These are phyloP conservation scores for Botrytis paeoniae DNA, from an alignment of 2,329 filamentous ascomycete species.

Conservation along the genomic window DNA sequence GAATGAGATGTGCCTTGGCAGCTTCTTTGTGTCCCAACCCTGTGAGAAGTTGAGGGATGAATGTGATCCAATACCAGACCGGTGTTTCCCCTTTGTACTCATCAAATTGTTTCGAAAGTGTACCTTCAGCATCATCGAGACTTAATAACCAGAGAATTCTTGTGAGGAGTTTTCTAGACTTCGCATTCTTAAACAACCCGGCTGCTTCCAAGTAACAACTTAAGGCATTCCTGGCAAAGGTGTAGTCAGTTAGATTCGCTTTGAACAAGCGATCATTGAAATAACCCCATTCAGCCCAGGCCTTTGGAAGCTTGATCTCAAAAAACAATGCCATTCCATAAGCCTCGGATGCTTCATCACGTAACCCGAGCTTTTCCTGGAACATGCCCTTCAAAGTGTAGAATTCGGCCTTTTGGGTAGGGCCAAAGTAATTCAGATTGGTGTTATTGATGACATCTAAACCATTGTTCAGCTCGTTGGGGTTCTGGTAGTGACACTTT, in stretches of 20 bases:
- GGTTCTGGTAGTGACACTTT: constrained; percentile 97
- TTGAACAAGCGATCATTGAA: constrained; percentile 98
- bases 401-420: constrained; percentile 96
- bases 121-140: constrained; percentile 82
- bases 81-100: constrained; percentile 97
- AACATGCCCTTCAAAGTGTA: constrained; percentile 99
- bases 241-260: constrained; percentile 76
- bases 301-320: constrained; percentile 91
- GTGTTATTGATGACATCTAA: constrained; percentile 99
- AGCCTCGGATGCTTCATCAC: constrained; percentile 86
- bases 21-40: constrained; percentile 91
- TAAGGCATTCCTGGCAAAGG: constrained; percentile 83
- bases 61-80: constrained; percentile 99
- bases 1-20: constrained; percentile 76
- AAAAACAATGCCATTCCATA: constrained; percentile 96
- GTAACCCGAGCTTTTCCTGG: constrained; percentile 86
- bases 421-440: constrained; percentile 96
- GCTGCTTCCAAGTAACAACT: constrained; percentile 96
- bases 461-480: constrained; percentile 84
- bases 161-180: constrained; percentile 89
- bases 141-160: constrained; percentile 94
- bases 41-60: constrained; percentile 92
- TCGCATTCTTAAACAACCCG: constrained; percentile 94
- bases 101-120: constrained; percentile 81
- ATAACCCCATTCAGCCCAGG: constrained; percentile 98